Evolutionary conservation across 225 moss, liverwort and hornwort species (phyloP), one percentile per base, ranked within the genome.

Genomic region (Polytrichum commune): DNA sequence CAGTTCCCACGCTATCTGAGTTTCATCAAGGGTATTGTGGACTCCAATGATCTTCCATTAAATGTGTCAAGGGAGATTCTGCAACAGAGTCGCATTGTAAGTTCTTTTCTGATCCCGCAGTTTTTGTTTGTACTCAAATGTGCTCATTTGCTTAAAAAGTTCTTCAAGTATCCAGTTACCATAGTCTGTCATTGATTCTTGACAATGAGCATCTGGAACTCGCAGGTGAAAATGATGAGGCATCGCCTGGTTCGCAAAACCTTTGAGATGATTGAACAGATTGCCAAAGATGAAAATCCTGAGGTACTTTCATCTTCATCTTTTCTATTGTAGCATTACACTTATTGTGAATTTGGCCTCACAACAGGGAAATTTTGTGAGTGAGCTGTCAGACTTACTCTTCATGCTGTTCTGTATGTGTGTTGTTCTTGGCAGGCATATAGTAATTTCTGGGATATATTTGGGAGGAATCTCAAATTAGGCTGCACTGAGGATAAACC

Each of bases 381-480:
- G 4, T 46, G 46, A 46, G 46, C 46, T 46, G 46, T 46, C 46
- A 46, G 46, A 46, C 46, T 46, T 13, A 46, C 13, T 16, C 46
- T 46, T 46, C 16, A 13, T 16, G 3, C 46, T 4, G 3, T 16
- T 46, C 46, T 46, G 10, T 46, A 46, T 46, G 4, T 46, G 46
- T 46, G 13, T 46, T 46, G 24, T 63, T 28, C 10, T 27, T 63
- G 27, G 9, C 87, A 96, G 96, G 92, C 90, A 68, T 98, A 98
- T 68, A 89, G 80, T 66, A 86, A 86, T 22, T 95, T 98, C 67
- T 98, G 97, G 97, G 88, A 90, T 29, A 89, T 75, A 28, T 95
- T 93, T 66, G 97, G 95, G 55, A 95, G 76, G 74, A 94, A 95
- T 61, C 72, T 98, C 63, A 98, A 95, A 82, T 74, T 98, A 63